Evolutionary conservation across 148 eudicot genomes (phyloP).

Genomic region (Persicaria tinctoria): DNA sequence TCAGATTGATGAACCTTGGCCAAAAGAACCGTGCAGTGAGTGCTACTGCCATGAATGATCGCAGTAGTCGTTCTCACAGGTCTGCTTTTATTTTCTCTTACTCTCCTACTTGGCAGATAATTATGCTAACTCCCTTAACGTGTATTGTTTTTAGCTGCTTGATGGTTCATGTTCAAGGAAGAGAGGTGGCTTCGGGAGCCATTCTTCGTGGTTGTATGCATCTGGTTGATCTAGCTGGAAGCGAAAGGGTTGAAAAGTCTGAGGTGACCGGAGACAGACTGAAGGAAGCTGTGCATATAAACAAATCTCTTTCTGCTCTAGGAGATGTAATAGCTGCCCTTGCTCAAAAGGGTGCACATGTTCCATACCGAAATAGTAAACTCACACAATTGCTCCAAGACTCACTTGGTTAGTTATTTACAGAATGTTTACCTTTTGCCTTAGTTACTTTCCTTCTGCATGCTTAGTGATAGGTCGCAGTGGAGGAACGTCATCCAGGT

Average conservation of each 20-base stretch:
- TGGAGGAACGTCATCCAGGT: no score
- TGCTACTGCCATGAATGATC: conserved; percentile 79
- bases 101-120: background rate
- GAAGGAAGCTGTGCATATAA: conserved; percentile 84
- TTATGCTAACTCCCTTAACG: background rate
- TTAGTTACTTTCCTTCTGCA: background rate
- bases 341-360: conserved; percentile 62
- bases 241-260: conserved; percentile 80
- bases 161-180: conserved; percentile 89
- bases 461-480: background rate
- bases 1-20: conserved; percentile 68
- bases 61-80: conserved; percentile 98
- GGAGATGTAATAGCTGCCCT: conserved; percentile 91
- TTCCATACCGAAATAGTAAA: conserved; percentile 81
- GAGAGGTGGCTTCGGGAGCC: conserved; percentile 62
- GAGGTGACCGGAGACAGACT: conserved; percentile 79
- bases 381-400: conserved; percentile 92
- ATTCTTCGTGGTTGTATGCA: conserved; percentile 75
- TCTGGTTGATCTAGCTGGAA: conserved; percentile 92
- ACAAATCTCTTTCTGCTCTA: conserved; percentile 82
- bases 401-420: conserved; percentile 54
- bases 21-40: conserved; percentile 82
- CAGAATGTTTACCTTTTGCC: background rate
- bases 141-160: conserved; percentile 56
- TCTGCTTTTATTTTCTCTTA: conserved; percentile 14